Base-by-base conservation (phyloP, 306 rosid genomes). In the Gleditsia sinensis region DNA sequence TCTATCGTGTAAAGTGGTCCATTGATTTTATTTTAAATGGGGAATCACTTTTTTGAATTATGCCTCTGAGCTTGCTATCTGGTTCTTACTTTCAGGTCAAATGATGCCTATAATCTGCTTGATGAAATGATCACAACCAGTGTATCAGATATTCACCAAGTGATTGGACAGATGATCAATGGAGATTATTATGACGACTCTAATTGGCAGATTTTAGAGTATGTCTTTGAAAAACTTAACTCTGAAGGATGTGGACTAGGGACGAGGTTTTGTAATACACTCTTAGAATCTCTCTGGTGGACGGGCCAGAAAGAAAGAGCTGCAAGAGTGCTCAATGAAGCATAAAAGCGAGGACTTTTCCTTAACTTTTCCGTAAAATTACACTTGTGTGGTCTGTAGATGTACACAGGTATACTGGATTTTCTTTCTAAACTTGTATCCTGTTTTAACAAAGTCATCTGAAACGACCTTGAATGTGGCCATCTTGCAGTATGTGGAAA, bases 131-230 rank as follows among this genome's bases (percentile, higher is more conserved):
- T 79, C 68, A 81, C 84, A 49, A 88, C 75, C 56, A 90, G 87
- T 78, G 88, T 36, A 49, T 92, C 99, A 3, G 93, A 90, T 81
- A 87, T 90, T 80, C 97, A 92, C 78, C 99, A 90, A 86, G 94
- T 92, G 81, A 87, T 86, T 66, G 99, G 93, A 60, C 92, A 87
- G 74, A 89, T 95, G 96, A 92, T 95, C 76, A 92, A 85, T 78
- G 99, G 99, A 77, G 96, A 88, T 63, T 92, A 86, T 66, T 97
- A 94, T 57, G 99, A 94, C 28, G 97, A 88, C 39, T 86, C 92
- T 62, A 95, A 95, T 78, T 95, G 98, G 99, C 98, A 90, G 90
- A 95, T 95, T 89, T 96, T 95, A 51, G 97, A 92, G 78, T 95
- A 92, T 81, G 80, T 95, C 77, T 95, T 95, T 80, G 99, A 95